A percentile compares a stretch with the other conserved stretches of the same genome.
Evolutionary conservation across 2,329 filamentous ascomycete species (phyloP).

Genomic region (Tolypocladium cylindrosporum): DNA sequence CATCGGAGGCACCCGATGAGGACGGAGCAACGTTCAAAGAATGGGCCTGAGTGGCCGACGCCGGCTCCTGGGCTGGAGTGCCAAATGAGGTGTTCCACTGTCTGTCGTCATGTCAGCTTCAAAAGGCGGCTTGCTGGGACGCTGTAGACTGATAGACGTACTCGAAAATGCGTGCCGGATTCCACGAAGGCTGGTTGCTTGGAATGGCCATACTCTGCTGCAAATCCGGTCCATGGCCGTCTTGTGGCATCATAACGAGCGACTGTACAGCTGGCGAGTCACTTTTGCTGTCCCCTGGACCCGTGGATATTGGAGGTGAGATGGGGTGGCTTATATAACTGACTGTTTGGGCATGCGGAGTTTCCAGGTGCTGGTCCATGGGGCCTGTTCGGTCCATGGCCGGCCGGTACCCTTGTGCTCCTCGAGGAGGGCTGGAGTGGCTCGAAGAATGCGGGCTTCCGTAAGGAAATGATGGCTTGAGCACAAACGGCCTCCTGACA

Average conservation of each 20-base stretch:
- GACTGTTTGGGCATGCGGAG: conserved; percentile 47
- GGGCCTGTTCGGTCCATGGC: conserved; percentile 35
- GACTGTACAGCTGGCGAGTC: conserved; percentile 66
- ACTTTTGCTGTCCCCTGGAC: conserved; percentile 64
- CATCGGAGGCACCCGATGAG: conserved; percentile 43
- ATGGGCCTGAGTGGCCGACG: conserved; percentile 32
- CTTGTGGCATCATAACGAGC: conserved; percentile 60
- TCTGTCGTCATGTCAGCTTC: conserved; percentile 31
- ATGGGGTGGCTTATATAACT: conserved; percentile 63
- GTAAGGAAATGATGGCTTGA: conserved; percentile 81
- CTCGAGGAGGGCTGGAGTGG: conserved; percentile 52
- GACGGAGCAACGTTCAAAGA: conserved; percentile 40
- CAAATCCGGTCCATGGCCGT: conserved; percentile 41
- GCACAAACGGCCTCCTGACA: conserved; percentile 70
- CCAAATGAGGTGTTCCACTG: conserved; percentile 96
- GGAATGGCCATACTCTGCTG: conserved; percentile 47
- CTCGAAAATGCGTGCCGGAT: conserved; percentile 83
- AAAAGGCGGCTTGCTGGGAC: not conserved
- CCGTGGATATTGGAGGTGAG: conserved; percentile 69
- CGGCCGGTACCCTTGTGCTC: conserved; percentile 38
- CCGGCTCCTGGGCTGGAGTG: conserved; percentile 39
- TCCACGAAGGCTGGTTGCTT: conserved; percentile 65
- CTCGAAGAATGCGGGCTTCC: conserved; percentile 62
- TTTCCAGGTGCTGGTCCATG: conserved; percentile 45
- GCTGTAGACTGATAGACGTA: conserved; percentile 37